Conservation (phyloP, 805 yeast genomes). For the Saturnispora serradocipensis region DNA sequence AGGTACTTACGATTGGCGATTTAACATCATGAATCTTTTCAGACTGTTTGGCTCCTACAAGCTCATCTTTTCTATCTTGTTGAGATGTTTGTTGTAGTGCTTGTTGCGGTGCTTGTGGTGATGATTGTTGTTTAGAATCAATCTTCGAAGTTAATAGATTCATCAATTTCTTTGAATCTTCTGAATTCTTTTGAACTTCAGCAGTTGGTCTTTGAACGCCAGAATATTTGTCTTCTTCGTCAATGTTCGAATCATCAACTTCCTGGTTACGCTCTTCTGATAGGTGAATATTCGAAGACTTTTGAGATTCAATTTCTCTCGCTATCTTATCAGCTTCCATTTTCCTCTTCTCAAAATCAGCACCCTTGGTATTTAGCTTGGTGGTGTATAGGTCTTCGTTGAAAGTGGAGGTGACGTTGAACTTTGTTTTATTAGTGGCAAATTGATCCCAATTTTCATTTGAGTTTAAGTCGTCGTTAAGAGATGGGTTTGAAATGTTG, state of each 20-base stretch:
- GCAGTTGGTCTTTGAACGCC: conserved; percentile 57
- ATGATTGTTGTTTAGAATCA: not conserved
- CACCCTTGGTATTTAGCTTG: conserved; percentile 54
- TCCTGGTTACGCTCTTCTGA: conserved; percentile 84
- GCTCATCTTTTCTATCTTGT: not conserved
- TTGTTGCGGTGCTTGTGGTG: not conserved
- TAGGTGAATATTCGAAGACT: conserved; percentile 59
- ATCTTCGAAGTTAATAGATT: conserved; percentile 16
- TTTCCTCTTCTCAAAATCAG: conserved; percentile 58
- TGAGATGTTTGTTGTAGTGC: not conserved
- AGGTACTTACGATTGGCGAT: not conserved
- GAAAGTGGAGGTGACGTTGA: conserved; percentile 77
- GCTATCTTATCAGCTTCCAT: conserved; percentile 73
- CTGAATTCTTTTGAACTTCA: conserved; percentile 13
- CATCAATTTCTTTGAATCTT: conserved; percentile 19
- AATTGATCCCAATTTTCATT: conserved; percentile 78
- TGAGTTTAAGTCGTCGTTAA: conserved; percentile 27
- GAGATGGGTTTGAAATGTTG: conserved; percentile 16
- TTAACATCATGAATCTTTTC: not conserved
- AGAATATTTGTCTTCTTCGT: conserved; percentile 93
- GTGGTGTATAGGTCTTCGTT: conserved; percentile 89
- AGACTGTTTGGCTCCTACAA: not conserved
- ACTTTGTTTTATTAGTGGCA: conserved; percentile 78
- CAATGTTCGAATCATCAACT: conserved; percentile 77
- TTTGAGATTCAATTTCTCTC: conserved; percentile 66